These are phyloP conservation scores for Diaporthe citrichinensis DNA, from an alignment of 2,329 filamentous ascomycete genomes.

Conservation along the genomic window DNA sequence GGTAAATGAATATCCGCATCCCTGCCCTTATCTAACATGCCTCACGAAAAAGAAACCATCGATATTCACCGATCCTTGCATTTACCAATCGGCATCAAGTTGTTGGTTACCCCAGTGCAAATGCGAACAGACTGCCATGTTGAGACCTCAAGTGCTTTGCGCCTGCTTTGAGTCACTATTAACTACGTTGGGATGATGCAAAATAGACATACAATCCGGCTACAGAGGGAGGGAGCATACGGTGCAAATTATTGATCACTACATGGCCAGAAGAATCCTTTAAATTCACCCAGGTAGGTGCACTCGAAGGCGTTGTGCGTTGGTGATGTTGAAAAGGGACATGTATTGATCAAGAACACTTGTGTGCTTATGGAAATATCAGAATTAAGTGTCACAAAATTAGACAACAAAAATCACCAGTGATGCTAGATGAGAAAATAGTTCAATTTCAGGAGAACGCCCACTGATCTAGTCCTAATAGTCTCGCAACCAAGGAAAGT, in stretches of 20 bases:
- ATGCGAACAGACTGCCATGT: no score
- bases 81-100: neutral
- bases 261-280: neutral
- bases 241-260: neutral
- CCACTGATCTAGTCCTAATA: neutral
- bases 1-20: neutral
- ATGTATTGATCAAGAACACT: neutral
- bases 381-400: neutral
- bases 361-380: neutral
- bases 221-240: neutral
- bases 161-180: no score
- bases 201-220: neutral
- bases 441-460: neutral
- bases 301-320: neutral
- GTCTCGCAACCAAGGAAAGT: neutral
- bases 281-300: neutral
- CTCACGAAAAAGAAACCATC: no score
- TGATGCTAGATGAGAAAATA: neutral
- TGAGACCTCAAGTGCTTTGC: no score
- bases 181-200: neutral
- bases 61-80: no score
- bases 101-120: no score
- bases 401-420: neutral
- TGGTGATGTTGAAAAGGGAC: neutral
- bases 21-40: neutral